A percentile compares a stretch with the other conserved stretches of the same genome.
Evolutionary conservation across 2,329 filamentous ascomycete genomes (phyloP).

Genomic region (Fusarium continuum): DNA sequence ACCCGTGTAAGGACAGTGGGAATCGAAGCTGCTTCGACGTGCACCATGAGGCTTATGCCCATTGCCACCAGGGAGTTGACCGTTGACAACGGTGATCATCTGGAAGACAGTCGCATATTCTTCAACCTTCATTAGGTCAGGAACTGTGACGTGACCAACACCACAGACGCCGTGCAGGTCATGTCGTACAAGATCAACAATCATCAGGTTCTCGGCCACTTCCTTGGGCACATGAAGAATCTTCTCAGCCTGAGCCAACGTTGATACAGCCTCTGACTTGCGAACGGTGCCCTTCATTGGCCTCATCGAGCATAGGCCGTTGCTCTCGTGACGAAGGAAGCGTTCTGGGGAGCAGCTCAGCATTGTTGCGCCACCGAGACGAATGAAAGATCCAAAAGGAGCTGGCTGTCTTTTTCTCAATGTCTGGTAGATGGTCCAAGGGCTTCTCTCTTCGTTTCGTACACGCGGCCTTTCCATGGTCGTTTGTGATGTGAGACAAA

Average conservation of each 20-base stretch:
- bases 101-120: constrained; percentile 92
- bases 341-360: constrained; percentile 89
- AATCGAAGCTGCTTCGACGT: constrained; percentile 5
- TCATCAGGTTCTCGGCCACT: constrained; percentile 96
- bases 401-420: constrained; percentile 79
- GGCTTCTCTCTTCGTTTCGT: constrained; percentile 41
- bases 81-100: constrained; percentile 89
- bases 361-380: constrained; percentile 74
- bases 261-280: constrained; percentile 72
- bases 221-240: constrained; percentile 87
- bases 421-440: constrained; percentile 77
- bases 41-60: constrained; percentile 20
- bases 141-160: constrained; percentile 75
- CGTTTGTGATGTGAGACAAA: constrained; percentile 83
- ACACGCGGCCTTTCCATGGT: constrained; percentile 59
- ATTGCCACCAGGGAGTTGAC: constrained; percentile 58
- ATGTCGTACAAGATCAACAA: constrained; percentile 94
- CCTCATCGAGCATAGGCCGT: constrained; percentile 77
- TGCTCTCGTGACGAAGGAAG: constrained; percentile 70
- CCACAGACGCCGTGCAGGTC: constrained; percentile 89
- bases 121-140: constrained; percentile 84
- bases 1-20: constrained; percentile 59
- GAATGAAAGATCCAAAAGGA: constrained; percentile 85
- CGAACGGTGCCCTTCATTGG: constrained; percentile 98
- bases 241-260: constrained; percentile 74